Conservation (phyloP, 805 yeast genomes). For the Suhomyces xylopsoci region DNA sequence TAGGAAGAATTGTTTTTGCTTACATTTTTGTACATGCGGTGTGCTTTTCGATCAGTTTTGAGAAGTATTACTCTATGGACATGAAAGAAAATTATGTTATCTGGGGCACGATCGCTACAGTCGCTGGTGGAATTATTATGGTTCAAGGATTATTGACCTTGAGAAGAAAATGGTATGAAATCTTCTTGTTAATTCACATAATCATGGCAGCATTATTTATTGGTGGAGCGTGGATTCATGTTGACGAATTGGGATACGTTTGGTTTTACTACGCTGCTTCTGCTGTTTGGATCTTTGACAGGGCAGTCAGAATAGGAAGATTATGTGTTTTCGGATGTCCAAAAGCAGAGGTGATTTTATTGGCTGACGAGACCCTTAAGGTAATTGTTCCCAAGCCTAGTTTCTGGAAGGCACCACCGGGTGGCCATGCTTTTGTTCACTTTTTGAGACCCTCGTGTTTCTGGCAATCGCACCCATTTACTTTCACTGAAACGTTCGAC, state of each 20-base stretch:
- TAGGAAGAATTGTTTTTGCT: slow-evolving; percentile 15
- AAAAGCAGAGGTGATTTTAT: slow-evolving; percentile 24
- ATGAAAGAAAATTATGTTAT: slow-evolving; percentile 19
- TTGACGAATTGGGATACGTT: slow-evolving; percentile 31
- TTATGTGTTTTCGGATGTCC: slow-evolving; percentile 35
- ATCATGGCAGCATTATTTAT: slow-evolving; percentile 48
- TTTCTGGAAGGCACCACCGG: slow-evolving; percentile 37
- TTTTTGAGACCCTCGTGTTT: slow-evolving; percentile 32
- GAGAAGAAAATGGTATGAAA: slow-evolving; percentile 47
- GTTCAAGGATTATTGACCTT: slow-evolving; percentile 46
- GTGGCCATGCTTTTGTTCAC: slow-evolving; percentile 41
- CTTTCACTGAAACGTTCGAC: slow-evolving; percentile 22
- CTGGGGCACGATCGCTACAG: slow-evolving; percentile 28
- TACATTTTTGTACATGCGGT: slow-evolving; percentile 19
- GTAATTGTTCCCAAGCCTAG: slow-evolving; percentile 35
- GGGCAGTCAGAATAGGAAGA: slow-evolving; percentile 27
- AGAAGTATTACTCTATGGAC: slow-evolving; percentile 10
- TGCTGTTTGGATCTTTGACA: slow-evolving; percentile 38
- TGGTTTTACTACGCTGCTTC: slow-evolving; percentile 28
- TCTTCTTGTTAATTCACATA: slow-evolving; percentile 58
- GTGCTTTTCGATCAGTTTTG: slow-evolving; percentile 11
- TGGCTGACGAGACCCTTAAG: slow-evolving; percentile 37
- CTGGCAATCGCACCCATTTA: slow-evolving; percentile 46
- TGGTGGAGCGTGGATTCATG: slow-evolving; percentile 48
- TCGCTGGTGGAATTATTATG: slow-evolving; percentile 39